Conservation (phyloP, 2,329 filamentous ascomycete species). For the Fusarium verticillioides region DNA sequence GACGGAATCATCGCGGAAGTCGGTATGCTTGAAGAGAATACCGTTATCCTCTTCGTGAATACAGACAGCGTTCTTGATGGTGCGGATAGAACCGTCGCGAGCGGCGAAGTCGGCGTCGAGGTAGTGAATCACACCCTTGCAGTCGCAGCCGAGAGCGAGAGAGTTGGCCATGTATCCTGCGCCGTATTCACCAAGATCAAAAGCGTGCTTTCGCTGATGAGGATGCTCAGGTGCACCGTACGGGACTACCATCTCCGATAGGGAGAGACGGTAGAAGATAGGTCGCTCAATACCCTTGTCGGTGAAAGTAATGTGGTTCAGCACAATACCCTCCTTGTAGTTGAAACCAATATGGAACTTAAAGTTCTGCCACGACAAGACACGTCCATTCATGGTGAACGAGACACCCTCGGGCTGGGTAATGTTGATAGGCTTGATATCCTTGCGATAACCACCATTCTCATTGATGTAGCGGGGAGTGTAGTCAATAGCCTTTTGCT, state of each 20-base stretch:
- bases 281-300: constrained; percentile 82
- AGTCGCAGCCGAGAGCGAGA: constrained; percentile 81
- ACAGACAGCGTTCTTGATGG: constrained; percentile 93
- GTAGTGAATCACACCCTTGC: constrained; percentile 92
- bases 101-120: constrained; percentile 89
- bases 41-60: constrained; percentile 95
- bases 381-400: constrained; percentile 77
- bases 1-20: constrained; percentile 89
- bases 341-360: constrained; percentile 94
- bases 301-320: constrained; percentile 90
- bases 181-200: constrained; percentile 84
- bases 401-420: constrained; percentile 90
- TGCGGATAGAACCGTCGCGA: constrained; percentile 76
- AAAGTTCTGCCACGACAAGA: constrained; percentile 92
- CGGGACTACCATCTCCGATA: constrained; percentile 94
- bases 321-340: constrained; percentile 89
- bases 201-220: constrained; percentile 84
- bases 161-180: constrained; percentile 87
- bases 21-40: constrained; percentile 93
- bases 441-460: constrained; percentile 78
- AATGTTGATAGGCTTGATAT: constrained; percentile 88
- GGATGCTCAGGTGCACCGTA: constrained; percentile 85
- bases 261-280: constrained; percentile 87
- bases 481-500: constrained; percentile 81
- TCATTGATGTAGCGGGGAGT: constrained; percentile 77